Evolutionary conservation across 164 flowering plant species (phyloP).

Genomic region (Magnolia sinica): DNA sequence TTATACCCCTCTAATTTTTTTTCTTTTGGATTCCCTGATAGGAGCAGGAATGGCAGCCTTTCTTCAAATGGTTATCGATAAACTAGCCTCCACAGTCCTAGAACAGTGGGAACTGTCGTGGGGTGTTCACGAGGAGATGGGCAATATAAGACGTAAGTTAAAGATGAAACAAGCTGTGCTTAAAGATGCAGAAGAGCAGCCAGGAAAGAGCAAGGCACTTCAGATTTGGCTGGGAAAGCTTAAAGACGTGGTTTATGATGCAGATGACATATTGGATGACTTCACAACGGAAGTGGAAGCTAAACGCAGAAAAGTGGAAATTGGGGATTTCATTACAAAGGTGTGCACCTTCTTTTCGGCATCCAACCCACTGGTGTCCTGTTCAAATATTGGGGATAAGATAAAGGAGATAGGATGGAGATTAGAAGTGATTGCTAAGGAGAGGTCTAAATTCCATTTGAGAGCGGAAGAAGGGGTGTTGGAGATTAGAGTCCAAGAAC

Average conservation of each 20-base stretch:
- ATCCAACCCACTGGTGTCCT: not conserved
- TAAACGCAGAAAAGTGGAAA: not conserved
- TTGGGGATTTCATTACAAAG: not conserved
- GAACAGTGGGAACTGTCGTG: not conserved
- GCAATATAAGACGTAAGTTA: not conserved
- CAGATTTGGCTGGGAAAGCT: too few relatives aligned
- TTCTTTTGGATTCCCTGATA: too few relatives aligned
- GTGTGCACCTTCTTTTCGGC: not conserved
- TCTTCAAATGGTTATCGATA: too few relatives aligned
- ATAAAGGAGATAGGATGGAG: too few relatives aligned
- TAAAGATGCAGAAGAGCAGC: too few relatives aligned
- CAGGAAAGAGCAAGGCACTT: too few relatives aligned
- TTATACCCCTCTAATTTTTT: too few relatives aligned
- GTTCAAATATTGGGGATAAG: not conserved
- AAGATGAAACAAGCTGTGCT: not conserved
- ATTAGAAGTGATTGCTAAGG: too few relatives aligned
- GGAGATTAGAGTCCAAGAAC: not conserved
- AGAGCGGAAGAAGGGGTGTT: not conserved
- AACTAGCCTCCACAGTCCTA: too few relatives aligned
- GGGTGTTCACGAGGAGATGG: constrained; percentile 4
- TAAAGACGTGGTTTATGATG: too few relatives aligned
- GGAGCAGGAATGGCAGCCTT: too few relatives aligned
- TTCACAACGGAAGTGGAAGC: not conserved
- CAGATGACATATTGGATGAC: constrained; percentile 6
- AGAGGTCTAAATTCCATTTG: not conserved